These are phyloP conservation scores for Backusella liffmaniae DNA, from an alignment of 192 early-diverging fungal species.

Conservation along the genomic window DNA sequence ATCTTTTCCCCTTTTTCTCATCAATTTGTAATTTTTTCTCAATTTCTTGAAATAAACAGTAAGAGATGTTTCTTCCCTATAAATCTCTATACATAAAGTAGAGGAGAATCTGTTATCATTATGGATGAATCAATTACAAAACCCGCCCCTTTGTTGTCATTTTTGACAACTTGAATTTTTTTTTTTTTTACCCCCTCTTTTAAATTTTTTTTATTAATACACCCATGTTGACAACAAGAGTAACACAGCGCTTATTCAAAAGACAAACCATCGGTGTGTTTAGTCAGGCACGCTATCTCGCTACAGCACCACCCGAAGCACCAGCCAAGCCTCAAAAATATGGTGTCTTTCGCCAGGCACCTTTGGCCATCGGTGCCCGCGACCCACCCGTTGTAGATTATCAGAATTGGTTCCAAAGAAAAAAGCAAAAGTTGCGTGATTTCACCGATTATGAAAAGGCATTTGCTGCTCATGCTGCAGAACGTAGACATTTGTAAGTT, in stretches of 20 bases:
- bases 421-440: slow-evolving; percentile 42
- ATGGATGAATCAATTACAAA: neutral
- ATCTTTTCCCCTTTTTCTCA: too few species aligned
- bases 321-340: neutral
- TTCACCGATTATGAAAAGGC: slow-evolving; percentile 49
- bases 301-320: neutral
- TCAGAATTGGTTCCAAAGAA: slow-evolving; percentile 23
- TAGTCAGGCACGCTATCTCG: neutral
- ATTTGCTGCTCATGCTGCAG: slow-evolving; percentile 41
- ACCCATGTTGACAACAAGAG: neutral
- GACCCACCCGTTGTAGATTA: slow-evolving; percentile 32
- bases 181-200: neutral
- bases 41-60: too few species aligned
- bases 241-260: neutral
- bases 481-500: slow-evolving; percentile 50
- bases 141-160: neutral
- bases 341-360: slow-evolving; percentile 16
- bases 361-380: slow-evolving; percentile 23
- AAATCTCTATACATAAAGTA: too few species aligned
- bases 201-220: neutral
- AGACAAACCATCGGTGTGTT: neutral
- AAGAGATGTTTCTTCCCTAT: too few species aligned
- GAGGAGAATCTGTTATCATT: too few species aligned
- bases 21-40: too few species aligned
- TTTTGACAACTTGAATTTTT: neutral